A percentile compares a stretch with the other conserved stretches of the same genome.
Conservation (phyloP, 306 rosid genomes). For the Canavalia gladiata region DNA sequence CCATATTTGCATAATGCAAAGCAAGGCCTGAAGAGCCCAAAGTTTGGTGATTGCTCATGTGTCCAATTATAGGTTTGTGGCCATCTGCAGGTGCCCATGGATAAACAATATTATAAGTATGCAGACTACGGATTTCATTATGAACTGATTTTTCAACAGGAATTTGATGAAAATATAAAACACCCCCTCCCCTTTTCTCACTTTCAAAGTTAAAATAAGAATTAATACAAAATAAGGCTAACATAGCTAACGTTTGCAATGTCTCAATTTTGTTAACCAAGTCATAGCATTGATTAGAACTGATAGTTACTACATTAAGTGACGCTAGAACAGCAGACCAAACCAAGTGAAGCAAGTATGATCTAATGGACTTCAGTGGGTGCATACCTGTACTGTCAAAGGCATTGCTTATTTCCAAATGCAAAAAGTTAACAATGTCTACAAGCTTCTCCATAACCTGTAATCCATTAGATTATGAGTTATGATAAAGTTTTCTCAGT, state of each 20-base stretch:
- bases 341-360: constrained; percentile 38
- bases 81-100: constrained; percentile 57
- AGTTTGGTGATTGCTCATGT: constrained; percentile 54
- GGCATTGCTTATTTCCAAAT: constrained; percentile 68
- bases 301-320: background rate
- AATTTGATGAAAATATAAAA: background rate
- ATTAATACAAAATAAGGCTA: constrained; percentile 24
- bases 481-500: background rate
- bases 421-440: constrained; percentile 68
- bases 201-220: constrained; percentile 15
- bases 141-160: constrained; percentile 28
- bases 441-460: constrained; percentile 88
- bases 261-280: constrained; percentile 10
- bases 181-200: background rate
- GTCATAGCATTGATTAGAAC: background rate
- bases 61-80: constrained; percentile 54
- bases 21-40: constrained; percentile 87
- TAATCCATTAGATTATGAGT: constrained; percentile 50
- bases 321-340: constrained; percentile 21
- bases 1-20: constrained; percentile 88
- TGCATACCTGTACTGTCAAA: constrained; percentile 68
- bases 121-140: constrained; percentile 29
- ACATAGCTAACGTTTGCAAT: constrained; percentile 7
- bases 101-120: constrained; percentile 36
- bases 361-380: constrained; percentile 12